These are phyloP conservation scores for Mycena crocata DNA, from an alignment of 768 basidiomycete genomes.

Conservation along the genomic window DNA sequence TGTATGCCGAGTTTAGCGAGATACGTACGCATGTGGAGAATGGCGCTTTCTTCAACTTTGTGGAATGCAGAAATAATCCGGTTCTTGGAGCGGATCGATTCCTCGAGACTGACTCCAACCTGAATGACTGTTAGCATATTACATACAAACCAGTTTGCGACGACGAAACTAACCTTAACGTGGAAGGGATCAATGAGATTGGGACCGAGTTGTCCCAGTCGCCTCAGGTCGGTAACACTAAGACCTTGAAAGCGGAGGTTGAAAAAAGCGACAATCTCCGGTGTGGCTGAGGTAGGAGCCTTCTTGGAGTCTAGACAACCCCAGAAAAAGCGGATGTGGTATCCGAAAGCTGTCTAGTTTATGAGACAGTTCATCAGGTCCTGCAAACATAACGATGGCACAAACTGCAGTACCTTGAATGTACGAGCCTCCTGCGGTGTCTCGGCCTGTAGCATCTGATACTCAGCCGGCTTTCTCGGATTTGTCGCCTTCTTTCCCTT, in stretches of 20 bases:
- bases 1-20: conserved; percentile 18
- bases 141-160: background rate
- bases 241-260: conserved; percentile 11
- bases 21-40: conserved; percentile 11
- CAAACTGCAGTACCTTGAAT: conserved; percentile 20
- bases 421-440: background rate
- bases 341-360: conserved; percentile 1
- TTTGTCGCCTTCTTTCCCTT: background rate
- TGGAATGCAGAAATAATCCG: background rate
- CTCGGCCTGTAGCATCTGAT: conserved; percentile 19
- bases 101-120: conserved; percentile 1
- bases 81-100: background rate
- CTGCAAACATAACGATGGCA: background rate
- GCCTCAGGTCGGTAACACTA: conserved; percentile 9
- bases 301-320: background rate
- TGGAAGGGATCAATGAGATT: background rate
- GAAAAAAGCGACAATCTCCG: conserved; percentile 1
- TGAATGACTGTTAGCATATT: background rate
- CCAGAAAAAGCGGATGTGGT: conserved; percentile 16
- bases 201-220: background rate
- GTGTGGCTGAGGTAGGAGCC: background rate
- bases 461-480: conserved; percentile 11
- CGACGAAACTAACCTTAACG: conserved; percentile 18
- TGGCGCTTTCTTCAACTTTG: conserved; percentile 14
- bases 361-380: background rate